Percentiles rank a stretch among this genome's conserved stretches.
Conservation (phyloP, 495 filamentous ascomycete species). For the Trichocladium uniseriatum region DNA sequence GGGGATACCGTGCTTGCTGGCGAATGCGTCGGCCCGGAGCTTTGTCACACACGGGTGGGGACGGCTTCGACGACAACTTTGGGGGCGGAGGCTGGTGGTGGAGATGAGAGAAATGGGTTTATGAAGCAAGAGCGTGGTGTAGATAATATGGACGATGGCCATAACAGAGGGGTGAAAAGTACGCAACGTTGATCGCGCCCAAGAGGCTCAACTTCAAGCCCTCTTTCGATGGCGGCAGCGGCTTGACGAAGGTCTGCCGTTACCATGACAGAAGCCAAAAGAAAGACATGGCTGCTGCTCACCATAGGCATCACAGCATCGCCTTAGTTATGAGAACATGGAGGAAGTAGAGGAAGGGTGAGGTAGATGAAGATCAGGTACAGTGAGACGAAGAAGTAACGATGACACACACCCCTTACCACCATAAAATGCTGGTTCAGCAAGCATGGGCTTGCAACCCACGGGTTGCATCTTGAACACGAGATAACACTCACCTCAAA, state of each 20-base stretch:
- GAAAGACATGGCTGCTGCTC: slow-evolving; percentile 15
- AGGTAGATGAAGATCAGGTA: no score
- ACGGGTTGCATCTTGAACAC: not conserved
- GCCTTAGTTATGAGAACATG: no score
- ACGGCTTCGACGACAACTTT: slow-evolving; percentile 51
- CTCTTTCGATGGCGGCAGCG: slow-evolving; percentile 19
- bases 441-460: not conserved
- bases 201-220: slow-evolving; percentile 40
- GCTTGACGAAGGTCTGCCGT: slow-evolving; percentile 23
- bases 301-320: not conserved
- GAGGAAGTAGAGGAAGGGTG: no score
- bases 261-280: slow-evolving; percentile 20
- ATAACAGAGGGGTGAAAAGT: no score
- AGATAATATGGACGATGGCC: no score
- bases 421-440: no score
- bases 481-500: not conserved
- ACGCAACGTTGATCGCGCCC: slow-evolving; percentile 43
- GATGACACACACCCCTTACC: no score
- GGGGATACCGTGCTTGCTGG: slow-evolving; percentile 48
- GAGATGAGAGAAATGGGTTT: slow-evolving; percentile 46
- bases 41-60: slow-evolving; percentile 45
- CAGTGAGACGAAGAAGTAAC: no score
- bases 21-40: slow-evolving; percentile 47
- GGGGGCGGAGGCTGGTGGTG: slow-evolving; percentile 50
- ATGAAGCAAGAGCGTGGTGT: not conserved